Conservation (phyloP, 176 grass and related monocot genomes). For the Aegilops sharonensis region DNA sequence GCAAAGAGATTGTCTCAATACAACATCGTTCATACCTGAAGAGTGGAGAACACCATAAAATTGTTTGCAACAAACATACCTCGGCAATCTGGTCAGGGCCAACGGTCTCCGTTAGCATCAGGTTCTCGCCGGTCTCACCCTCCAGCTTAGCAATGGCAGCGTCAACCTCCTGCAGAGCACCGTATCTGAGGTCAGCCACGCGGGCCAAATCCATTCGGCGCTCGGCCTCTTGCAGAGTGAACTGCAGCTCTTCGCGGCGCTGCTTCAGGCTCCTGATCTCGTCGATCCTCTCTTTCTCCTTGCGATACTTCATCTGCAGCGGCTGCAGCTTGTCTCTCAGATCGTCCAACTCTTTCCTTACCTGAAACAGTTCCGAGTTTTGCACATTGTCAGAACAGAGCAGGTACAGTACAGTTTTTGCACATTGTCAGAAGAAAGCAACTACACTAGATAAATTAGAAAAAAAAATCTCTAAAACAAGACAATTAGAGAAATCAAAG, state of each 20-base stretch:
- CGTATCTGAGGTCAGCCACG: constrained; percentile 58
- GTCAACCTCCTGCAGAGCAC: constrained; percentile 52
- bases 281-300: constrained; percentile 63
- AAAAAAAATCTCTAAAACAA: too few species aligned
- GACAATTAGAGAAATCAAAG: background rate
- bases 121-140: constrained; percentile 53
- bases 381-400: background rate
- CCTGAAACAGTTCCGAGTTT: constrained; percentile 25
- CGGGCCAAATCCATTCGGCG: constrained; percentile 63
- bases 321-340: constrained; percentile 63
- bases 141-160: constrained; percentile 51
- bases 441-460: background rate
- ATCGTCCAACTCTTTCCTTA: constrained; percentile 59
- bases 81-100: constrained; percentile 73
- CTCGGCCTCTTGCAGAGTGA: constrained; percentile 51
- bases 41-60: background rate
- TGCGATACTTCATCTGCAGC: constrained; percentile 43
- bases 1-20: background rate
- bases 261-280: constrained; percentile 63
- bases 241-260: constrained; percentile 50
- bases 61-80: constrained; percentile 19
- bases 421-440: background rate
- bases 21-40: background rate
- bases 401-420: background rate
- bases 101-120: constrained; percentile 57